Conservation (phyloP, 148 eudicot species). For the Tetragonia tetragonoides region DNA sequence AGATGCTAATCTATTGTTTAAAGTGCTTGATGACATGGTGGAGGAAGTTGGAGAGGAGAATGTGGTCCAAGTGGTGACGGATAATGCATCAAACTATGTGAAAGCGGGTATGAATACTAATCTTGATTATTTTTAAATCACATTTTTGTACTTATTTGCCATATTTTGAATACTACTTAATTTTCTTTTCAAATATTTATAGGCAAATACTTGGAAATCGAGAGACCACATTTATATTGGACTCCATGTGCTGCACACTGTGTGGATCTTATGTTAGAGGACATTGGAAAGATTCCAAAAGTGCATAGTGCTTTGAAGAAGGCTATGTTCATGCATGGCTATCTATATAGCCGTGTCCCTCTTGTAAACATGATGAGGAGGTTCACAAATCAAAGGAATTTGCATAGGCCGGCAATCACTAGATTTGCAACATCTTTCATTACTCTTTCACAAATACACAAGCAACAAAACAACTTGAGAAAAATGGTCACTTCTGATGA, state of each 20-base stretch:
- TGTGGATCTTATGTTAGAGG: constrained; percentile 20
- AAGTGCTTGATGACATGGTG: neutral
- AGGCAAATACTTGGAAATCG: no score
- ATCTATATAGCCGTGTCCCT: no score
- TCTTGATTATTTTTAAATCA: no score
- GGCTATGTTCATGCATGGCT: constrained; percentile 9
- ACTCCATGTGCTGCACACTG: constrained; percentile 20
- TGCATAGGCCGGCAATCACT: constrained; percentile 10
- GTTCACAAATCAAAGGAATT: no score
- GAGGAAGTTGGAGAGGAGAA: constrained; percentile 21
- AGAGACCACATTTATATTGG: neutral
- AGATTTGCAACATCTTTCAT: constrained; percentile 24
- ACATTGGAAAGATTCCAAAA: constrained; percentile 8
- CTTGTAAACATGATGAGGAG: no score
- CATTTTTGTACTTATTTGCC: no score
- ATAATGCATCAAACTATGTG: constrained; percentile 16
- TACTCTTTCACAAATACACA: constrained; percentile 15
- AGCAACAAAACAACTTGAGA: constrained; percentile 10
- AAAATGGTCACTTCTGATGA: constrained; percentile 24
- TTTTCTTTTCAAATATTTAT: no score
- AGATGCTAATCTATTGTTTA: no score
- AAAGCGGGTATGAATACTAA: neutral
- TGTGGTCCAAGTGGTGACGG: constrained; percentile 14
- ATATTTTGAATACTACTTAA: no score
- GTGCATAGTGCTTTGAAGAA: neutral